Evolutionary conservation across 768 basidiomycete species (phyloP).

Genomic region (Hygrophorus pudorinus): DNA sequence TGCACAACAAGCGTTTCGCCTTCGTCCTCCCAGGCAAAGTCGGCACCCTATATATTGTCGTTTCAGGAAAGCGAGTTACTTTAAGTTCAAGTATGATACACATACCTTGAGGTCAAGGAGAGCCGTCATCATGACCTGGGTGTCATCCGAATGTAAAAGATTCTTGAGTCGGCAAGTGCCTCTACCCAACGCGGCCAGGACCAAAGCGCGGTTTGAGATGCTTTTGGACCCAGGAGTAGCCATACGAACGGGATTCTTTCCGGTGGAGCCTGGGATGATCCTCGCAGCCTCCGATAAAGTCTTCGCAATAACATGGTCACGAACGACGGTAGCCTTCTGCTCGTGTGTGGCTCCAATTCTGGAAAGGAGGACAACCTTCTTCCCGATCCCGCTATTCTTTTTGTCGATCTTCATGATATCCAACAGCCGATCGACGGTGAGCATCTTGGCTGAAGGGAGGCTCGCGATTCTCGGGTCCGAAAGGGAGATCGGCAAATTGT

Average conservation of each 20-base stretch:
- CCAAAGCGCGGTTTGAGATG: slow-evolving; percentile 88
- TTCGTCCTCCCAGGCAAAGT: slow-evolving; percentile 90
- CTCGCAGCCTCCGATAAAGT: slow-evolving; percentile 73
- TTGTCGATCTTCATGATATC: slow-evolving; percentile 97
- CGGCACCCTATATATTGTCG: slow-evolving; percentile 56
- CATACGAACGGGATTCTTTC: slow-evolving; percentile 54
- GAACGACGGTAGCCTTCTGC: slow-evolving; percentile 79
- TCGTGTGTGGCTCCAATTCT: slow-evolving; percentile 90
- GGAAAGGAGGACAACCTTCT: slow-evolving; percentile 89
- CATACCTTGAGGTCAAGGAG: slow-evolving; percentile 80
- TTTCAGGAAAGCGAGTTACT: slow-evolving; percentile 1
- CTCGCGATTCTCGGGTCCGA: slow-evolving; percentile 68
- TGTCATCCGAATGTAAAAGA: slow-evolving; percentile 93
- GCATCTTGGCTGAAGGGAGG: slow-evolving; percentile 57
- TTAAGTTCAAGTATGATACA: slow-evolving; percentile 9
- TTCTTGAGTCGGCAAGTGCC: slow-evolving; percentile 87
- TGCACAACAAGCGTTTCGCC: slow-evolving; percentile 91
- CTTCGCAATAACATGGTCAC: slow-evolving; percentile 72
- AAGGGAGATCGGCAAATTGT: slow-evolving; percentile 81
- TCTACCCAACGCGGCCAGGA: slow-evolving; percentile 83
- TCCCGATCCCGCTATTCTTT: slow-evolving; percentile 88
- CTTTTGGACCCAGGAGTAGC: slow-evolving; percentile 94
- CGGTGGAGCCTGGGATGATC: slow-evolving; percentile 61
- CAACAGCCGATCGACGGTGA: slow-evolving; percentile 73
- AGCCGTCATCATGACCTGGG: slow-evolving; percentile 98